A percentile compares a stretch with the other conserved stretches of the same genome.
phyloP scores from a whole-genome alignment of 805 yeast species.

The Brettanomyces anomalus region DNA sequence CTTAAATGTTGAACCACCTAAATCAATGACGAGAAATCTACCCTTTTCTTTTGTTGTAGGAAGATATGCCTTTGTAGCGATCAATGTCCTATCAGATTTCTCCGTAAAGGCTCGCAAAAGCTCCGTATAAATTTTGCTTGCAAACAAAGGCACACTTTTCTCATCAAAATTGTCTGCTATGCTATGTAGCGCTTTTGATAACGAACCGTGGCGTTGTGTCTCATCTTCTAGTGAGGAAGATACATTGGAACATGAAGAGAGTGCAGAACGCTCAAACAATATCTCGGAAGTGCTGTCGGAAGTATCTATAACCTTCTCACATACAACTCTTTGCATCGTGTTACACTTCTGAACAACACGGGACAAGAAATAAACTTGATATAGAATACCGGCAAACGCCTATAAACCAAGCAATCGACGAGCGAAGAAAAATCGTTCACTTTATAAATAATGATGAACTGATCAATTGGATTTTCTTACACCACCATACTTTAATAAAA shows the following conservation, averaged over 20 bases:
- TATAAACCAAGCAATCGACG: no score
- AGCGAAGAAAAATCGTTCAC: no score
- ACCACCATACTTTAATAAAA: no score
- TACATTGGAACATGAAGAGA: not conserved
- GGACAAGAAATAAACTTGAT: no score
- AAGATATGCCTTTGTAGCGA: not conserved
- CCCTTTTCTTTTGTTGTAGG: constrained; percentile 7
- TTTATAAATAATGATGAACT: no score
- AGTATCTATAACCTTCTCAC: no score
- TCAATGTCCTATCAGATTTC: not conserved
- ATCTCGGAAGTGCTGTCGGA: no score
- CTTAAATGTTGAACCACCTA: constrained; percentile 49
- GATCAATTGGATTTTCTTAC: no score
- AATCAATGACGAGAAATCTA: constrained; percentile 34
- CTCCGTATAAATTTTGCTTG: not conserved
- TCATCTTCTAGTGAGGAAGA: not conserved
- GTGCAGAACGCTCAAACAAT: not conserved
- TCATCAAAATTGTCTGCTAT: not conserved
- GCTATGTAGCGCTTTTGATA: not conserved
- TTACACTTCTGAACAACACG: no score
- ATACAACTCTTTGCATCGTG: no score
- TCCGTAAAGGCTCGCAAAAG: not conserved
- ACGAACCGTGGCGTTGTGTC: not conserved
- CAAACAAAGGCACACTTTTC: not conserved
- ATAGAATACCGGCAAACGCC: no score